These are phyloP conservation scores for Pseudopyrenochaeta lycopersici DNA, from an alignment of 2,329 filamentous ascomycete genomes.

Conservation along the genomic window DNA sequence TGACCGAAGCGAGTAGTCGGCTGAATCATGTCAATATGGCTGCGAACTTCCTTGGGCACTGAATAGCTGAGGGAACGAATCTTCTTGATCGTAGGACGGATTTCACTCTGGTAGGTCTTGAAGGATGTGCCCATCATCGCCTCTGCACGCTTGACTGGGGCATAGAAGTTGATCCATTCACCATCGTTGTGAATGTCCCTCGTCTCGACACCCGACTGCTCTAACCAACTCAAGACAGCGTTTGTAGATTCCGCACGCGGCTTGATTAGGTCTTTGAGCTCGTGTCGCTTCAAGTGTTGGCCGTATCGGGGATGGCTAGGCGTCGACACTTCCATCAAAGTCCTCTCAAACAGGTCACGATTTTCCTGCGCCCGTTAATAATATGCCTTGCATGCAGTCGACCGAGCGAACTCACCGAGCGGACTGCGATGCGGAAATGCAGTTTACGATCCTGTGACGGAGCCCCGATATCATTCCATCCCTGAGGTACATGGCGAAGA, in stretches of 20 bases:
- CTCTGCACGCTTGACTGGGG: constrained; percentile 62
- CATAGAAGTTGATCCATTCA: constrained; percentile 70
- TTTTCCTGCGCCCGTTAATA: constrained; percentile 51
- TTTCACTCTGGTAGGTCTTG: constrained; percentile 62
- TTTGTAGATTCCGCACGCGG: constrained; percentile 60
- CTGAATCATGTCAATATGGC: constrained; percentile 69
- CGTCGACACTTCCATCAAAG: constrained; percentile 68
- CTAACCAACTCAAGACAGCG: constrained; percentile 65
- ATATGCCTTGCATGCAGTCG: too few relatives aligned
- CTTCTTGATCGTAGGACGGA: constrained; percentile 52
- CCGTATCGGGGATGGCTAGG: constrained; percentile 68
- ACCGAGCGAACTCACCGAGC: constrained; percentile 41
- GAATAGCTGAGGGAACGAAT: constrained; percentile 69
- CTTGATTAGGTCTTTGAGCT: constrained; percentile 64
- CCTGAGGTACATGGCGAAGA: constrained; percentile 43
- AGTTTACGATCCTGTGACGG: constrained; percentile 43
- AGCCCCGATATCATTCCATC: constrained; percentile 46
- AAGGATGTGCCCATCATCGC: constrained; percentile 67
- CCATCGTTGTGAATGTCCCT: constrained; percentile 60
- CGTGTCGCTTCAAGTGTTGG: constrained; percentile 67
- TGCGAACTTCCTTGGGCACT: constrained; percentile 64
- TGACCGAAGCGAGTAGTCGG: constrained; percentile 71
- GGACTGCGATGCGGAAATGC: constrained; percentile 51
- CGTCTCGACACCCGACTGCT: constrained; percentile 57
- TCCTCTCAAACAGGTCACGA: constrained; percentile 63